phyloP scores from a whole-genome alignment of 108 stramenopile genomes.

The Seminavis robusta region DNA sequence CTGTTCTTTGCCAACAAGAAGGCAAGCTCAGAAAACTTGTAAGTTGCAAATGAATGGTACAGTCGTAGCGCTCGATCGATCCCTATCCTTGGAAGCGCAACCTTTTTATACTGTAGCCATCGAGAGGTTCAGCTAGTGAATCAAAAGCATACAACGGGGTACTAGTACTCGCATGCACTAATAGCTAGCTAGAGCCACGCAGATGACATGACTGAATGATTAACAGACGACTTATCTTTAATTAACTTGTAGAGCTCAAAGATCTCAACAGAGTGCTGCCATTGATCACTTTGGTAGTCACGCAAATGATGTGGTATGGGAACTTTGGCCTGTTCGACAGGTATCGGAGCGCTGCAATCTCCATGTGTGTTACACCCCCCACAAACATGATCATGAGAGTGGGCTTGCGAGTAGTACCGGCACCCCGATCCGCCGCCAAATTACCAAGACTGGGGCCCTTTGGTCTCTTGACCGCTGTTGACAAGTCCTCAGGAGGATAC shows the following conservation, averaged over 20 bases:
- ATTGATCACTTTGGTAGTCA: slow-evolving; percentile 78
- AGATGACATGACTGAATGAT: too few species aligned
- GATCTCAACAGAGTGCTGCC: slow-evolving; percentile 55
- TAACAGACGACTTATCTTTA: too few species aligned
- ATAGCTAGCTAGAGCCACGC: too few species aligned
- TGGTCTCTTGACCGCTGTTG: slow-evolving; percentile 34
- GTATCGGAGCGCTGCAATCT: slow-evolving; percentile 91
- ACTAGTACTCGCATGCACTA: too few species aligned
- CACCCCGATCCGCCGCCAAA: slow-evolving; percentile 19
- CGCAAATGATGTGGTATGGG: slow-evolving; percentile 66
- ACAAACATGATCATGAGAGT: slow-evolving; percentile 83
- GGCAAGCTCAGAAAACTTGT: too few species aligned
- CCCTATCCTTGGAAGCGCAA: too few species aligned
- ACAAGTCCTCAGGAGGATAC: slow-evolving; percentile 64
- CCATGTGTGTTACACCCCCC: slow-evolving; percentile 93
- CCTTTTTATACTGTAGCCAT: too few species aligned
- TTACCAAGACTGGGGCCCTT: slow-evolving; percentile 37
- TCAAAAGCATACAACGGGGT: too few species aligned
- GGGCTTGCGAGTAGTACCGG: slow-evolving; percentile 43
- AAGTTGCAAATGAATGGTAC: too few species aligned
- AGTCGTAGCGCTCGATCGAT: too few species aligned
- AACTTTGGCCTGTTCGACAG: slow-evolving; percentile 70
- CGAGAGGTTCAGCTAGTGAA: too few species aligned
- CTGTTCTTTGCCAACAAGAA: too few species aligned
- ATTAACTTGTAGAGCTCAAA: neutral